Evolutionary conservation across 2,329 filamentous ascomycete genomes (phyloP).

Genomic region (Chaetomium sp.): DNA sequence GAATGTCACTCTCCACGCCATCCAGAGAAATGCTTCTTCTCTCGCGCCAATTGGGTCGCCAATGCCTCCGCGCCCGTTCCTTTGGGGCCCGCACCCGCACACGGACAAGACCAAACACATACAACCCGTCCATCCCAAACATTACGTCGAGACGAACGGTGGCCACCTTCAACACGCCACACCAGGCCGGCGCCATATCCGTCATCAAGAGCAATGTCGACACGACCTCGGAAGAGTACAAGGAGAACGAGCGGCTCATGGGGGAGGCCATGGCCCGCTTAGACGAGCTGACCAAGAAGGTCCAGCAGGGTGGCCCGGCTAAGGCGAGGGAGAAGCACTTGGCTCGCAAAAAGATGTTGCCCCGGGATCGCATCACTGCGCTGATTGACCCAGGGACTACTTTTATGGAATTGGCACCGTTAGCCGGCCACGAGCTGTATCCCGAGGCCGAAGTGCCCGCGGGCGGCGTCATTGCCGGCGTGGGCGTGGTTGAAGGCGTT

Average conservation of each 20-base stretch:
- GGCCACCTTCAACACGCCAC: conserved; percentile 71
- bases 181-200: conserved; percentile 79
- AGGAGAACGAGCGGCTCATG: conserved; percentile 76
- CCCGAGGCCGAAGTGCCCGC: conserved; percentile 80
- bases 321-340: conserved; percentile 86
- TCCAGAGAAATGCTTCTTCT: conserved; percentile 40
- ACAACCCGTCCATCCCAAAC: conserved; percentile 23
- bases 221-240: conserved; percentile 68
- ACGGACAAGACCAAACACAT: too few relatives aligned
- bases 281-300: conserved; percentile 61
- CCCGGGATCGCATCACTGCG: conserved; percentile 78
- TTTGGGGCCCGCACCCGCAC: conserved; percentile 22
- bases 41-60: conserved; percentile 37
- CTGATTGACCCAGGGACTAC: conserved; percentile 83
- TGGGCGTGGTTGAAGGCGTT: conserved; percentile 85
- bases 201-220: conserved; percentile 72
- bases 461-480: conserved; percentile 85
- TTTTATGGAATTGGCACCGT: conserved; percentile 88
- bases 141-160: conserved; percentile 41
- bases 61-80: conserved; percentile 13
- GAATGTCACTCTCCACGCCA: conserved; percentile 44
- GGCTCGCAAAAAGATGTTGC: conserved; percentile 86
- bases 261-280: conserved; percentile 62
- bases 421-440: conserved; percentile 83
- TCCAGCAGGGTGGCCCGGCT: conserved; percentile 68